Base-by-base conservation (phyloP, 495 filamentous ascomycete genomes). In the Daldinia bambusicola region DNA sequence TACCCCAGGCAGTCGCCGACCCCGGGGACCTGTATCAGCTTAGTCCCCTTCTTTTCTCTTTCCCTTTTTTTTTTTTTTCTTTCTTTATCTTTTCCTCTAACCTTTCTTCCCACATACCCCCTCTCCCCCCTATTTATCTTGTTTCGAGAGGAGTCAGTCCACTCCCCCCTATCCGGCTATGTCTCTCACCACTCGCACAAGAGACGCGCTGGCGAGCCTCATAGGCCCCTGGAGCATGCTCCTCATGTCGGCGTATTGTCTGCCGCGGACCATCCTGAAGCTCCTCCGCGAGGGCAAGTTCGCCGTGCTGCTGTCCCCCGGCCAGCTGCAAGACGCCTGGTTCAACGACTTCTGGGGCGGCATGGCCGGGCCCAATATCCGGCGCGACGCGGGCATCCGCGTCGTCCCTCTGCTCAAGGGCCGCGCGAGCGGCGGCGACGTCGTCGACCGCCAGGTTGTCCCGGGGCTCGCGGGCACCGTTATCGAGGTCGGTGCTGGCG, bases 401-500 rank as follows among this genome's bases (percentile, higher is more conserved):
- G 81, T 86, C 4, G 48, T 78, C 9, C 80, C 84, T 0, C 77
- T 87, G 1, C 74, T 87, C 1, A 69, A 77, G 16, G 83, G 83
- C 0, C 76, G 77, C 32, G 75, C 79, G 6, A 32, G 45, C 4
- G 36, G 30, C 5, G 83, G 82, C 31, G 2, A 4, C 26, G 60
- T 77, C 10, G 61, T 72, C 60, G 71, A 52, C 16, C 45, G 43
- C 60, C 71, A 64, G 10, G 72, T 53, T 41, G 68, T 56, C 22
- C 80, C 72, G 4, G 70, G 73, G 9, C 63, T 85, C 1, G 63
- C 52, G 0, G 83, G 82, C 9, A 72, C 69, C 4, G 78, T 84
- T 2, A 45, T 85, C 32, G 83, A 87, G 66, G 75, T 87, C 53
- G 85, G 85, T 12, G 80, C 84, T 3, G 85, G 83, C 10, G 75